Evolutionary conservation across 2,329 filamentous ascomycete species (phyloP), one percentile per base, ranked within the genome.

Genomic region (Fusarium heterosporum): DNA sequence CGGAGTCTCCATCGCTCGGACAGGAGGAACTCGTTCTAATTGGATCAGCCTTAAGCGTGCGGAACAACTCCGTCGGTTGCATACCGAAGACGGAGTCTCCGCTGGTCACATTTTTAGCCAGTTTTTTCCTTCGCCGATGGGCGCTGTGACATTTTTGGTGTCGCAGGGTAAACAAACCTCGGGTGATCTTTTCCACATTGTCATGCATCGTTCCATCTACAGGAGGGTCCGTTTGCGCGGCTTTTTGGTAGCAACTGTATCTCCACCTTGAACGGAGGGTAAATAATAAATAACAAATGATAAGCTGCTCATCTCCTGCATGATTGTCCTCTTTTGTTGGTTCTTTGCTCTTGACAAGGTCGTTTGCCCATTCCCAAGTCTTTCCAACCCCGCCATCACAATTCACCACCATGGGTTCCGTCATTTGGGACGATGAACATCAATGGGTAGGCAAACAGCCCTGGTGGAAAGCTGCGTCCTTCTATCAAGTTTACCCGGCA

Each of bases 401-500:
- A 5, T 16, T 22, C 3, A 6, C n/a, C 14, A 61, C 29, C 34
- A 80, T 80, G 78, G 75, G 77, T 17, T 76, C 76, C 0, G 59
- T 79, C 16, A 56, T 71, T 9, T 76, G 72, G 72, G 73, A 78
- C 46, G 57, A 72, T 4, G 61, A 74, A 4, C 75, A 76, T 36
- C 72, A 70, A 16, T 74, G 68, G 57, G 66, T 75, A 4, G 77
- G 76, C 54, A 78, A 76, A 26, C 61, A 78, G 30, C 75, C 78
- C 0, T 83, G 79, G 79, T 83, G 81, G 81, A 83, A 83, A 64
- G 78, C 80, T 25, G 79, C 80, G 1, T 76, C 77, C 10, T 80
- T 83, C 49, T 83, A 82, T 48, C 83, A 87, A 73, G 81, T 88
- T 49, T 88, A 88, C 61, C 86, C 86, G 4, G 84, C 86, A 13